Evolutionary conservation across 768 basidiomycete genomes (phyloP).

Genomic region (Scleroderma bovista): DNA sequence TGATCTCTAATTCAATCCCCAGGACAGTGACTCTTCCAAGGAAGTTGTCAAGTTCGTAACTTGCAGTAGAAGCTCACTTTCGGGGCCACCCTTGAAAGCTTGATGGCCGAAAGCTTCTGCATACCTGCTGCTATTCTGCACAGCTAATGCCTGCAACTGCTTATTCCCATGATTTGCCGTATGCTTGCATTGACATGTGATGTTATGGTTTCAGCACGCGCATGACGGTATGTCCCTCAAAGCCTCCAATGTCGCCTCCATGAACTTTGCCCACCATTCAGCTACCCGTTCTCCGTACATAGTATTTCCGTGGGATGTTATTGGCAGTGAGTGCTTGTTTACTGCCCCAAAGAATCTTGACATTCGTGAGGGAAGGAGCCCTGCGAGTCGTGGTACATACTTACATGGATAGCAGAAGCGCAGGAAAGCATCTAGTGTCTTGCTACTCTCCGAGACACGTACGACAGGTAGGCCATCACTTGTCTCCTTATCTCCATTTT

Average conservation of each 20-base stretch:
- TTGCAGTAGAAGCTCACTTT: too few relatives aligned
- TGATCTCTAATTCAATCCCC: neutral
- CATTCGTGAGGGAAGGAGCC: conserved; percentile 8
- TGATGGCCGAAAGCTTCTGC: conserved; percentile 9
- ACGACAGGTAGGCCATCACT: conserved; percentile 18
- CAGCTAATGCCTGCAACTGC: neutral
- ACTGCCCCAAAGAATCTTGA: too few relatives aligned
- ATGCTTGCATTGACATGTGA: neutral
- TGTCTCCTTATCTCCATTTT: conserved; percentile 2
- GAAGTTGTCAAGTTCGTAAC: too few relatives aligned
- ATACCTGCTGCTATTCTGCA: conserved; percentile 5
- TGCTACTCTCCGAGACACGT: conserved; percentile 15
- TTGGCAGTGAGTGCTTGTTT: too few relatives aligned
- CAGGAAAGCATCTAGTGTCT: conserved; percentile 19
- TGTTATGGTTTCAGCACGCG: conserved; percentile 7
- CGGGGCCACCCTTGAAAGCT: conserved; percentile 8
- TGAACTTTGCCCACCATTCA: conserved; percentile 19
- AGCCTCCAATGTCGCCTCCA: conserved; percentile 7
- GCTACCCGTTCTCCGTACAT: neutral
- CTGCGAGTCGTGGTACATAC: too few relatives aligned
- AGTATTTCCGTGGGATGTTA: neutral
- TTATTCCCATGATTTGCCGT: neutral
- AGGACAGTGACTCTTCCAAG: conserved; percentile 11
- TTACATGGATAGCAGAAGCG: conserved; percentile 25
- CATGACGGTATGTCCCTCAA: conserved; percentile 17